phyloP scores from a whole-genome alignment of 2,329 filamentous ascomycete genomes.

The Leptographium lundbergii region DNA sequence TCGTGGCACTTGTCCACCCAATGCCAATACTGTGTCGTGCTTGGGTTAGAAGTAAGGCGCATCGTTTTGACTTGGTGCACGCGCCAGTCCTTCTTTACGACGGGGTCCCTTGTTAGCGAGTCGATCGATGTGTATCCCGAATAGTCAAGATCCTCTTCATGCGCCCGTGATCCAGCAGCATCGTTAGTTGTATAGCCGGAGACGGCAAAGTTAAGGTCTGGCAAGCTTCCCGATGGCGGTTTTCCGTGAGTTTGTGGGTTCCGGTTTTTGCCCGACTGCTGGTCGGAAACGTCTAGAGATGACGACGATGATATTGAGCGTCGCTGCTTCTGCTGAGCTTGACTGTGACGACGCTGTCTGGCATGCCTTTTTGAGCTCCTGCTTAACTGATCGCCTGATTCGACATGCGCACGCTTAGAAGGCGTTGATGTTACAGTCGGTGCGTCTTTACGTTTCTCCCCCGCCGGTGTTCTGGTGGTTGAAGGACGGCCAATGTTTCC shows the following conservation, averaged over 20 bases:
- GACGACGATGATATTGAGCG: background rate
- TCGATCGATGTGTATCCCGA: slow-evolving; percentile 39
- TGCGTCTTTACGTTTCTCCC: slow-evolving; percentile 6
- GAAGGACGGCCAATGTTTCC: slow-evolving; percentile 43
- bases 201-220: background rate
- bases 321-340: background rate
- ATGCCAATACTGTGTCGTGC: slow-evolving; percentile 44
- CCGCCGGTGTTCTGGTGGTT: slow-evolving; percentile 14
- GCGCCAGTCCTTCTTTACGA: slow-evolving; percentile 36
- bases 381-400: background rate
- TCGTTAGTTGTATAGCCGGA: background rate
- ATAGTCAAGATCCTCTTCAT: slow-evolving; percentile 26
- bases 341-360: background rate
- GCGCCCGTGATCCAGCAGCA: slow-evolving; percentile 2
- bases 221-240: too few relatives aligned
- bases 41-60: slow-evolving; percentile 29
- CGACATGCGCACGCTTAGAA: background rate
- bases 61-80: slow-evolving; percentile 39
- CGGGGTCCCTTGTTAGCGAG: slow-evolving; percentile 31
- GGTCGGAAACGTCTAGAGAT: background rate
- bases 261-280: background rate
- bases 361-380: background rate
- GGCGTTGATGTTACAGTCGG: background rate
- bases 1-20: slow-evolving; percentile 24
- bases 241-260: background rate